Percentiles rank a stretch among this genome's conserved stretches.
These are phyloP conservation scores for Abelmoschus esculentus DNA, from an alignment of 345 rosid species.

Conservation along the genomic window DNA sequence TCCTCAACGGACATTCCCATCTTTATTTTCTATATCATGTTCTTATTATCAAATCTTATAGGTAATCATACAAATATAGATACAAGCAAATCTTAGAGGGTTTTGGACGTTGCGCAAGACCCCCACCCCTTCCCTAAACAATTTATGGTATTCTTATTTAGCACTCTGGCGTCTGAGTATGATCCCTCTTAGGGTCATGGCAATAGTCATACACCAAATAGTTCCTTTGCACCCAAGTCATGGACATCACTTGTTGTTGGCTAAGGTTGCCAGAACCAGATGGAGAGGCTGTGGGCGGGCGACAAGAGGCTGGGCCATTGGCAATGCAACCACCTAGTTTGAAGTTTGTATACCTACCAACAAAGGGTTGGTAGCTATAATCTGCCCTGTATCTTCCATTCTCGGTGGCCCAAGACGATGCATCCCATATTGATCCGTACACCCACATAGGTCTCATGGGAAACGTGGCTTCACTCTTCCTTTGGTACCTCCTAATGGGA, in stretches of 20 bases:
- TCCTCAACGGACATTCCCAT: too few relatives aligned
- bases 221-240: slow-evolving; percentile 73
- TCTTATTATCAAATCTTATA: too few relatives aligned
- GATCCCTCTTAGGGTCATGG: slow-evolving; percentile 70
- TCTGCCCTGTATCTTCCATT: slow-evolving; percentile 73
- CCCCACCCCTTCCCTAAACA: not conserved
- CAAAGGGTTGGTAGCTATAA: slow-evolving; percentile 70
- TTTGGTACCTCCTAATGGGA: slow-evolving; percentile 67
- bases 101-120: slow-evolving; percentile 39
- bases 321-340: slow-evolving; percentile 51
- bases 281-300: slow-evolving; percentile 41
- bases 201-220: slow-evolving; percentile 77
- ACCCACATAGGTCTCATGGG: slow-evolving; percentile 76
- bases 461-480: slow-evolving; percentile 56
- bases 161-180: slow-evolving; percentile 70
- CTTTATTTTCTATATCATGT: too few relatives aligned
- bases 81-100: slow-evolving; percentile 24
- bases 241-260: slow-evolving; percentile 46
- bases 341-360: slow-evolving; percentile 58
- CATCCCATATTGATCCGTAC: slow-evolving; percentile 92
- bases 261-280: slow-evolving; percentile 36
- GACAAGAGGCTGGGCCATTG: slow-evolving; percentile 32
- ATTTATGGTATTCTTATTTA: slow-evolving; percentile 11
- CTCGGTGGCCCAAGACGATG: slow-evolving; percentile 94
- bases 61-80: too few relatives aligned